Evolutionary conservation across 805 yeast species (phyloP).

Genomic region (Yarrowia sp.): DNA sequence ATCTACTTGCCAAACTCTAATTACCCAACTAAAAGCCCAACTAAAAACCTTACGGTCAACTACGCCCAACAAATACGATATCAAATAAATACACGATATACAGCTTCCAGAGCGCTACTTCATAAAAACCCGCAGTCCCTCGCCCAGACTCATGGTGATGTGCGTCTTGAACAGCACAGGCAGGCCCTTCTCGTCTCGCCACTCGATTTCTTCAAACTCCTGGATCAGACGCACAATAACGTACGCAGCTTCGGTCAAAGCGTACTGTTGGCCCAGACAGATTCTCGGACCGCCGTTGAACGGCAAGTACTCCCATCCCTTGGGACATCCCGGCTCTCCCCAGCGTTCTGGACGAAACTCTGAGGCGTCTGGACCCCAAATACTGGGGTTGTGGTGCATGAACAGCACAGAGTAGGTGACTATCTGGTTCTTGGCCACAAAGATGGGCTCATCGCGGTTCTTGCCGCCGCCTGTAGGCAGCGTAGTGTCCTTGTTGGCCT

Average conservation of each 20-base stretch:
- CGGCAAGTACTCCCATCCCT: slow-evolving; percentile 49
- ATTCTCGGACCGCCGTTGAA: slow-evolving; percentile 58
- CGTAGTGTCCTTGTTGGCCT: slow-evolving; percentile 47
- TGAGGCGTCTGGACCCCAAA: slow-evolving; percentile 48
- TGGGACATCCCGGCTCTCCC: slow-evolving; percentile 33
- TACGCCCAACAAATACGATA: too few relatives aligned
- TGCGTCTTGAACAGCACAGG: slow-evolving; percentile 8
- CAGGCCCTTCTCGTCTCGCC: neutral
- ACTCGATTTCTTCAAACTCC: slow-evolving; percentile 9
- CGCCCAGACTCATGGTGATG: slow-evolving; percentile 14
- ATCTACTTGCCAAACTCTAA: too few relatives aligned
- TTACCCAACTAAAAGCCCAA: too few relatives aligned
- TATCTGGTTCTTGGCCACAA: slow-evolving; percentile 46
- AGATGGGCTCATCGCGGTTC: slow-evolving; percentile 42
- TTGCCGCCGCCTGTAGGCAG: slow-evolving; percentile 55
- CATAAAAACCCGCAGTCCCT: slow-evolving; percentile 1
- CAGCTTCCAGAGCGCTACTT: too few relatives aligned
- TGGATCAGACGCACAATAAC: slow-evolving; percentile 43
- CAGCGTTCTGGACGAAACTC: slow-evolving; percentile 51
- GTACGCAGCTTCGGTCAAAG: slow-evolving; percentile 52
- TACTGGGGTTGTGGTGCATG: slow-evolving; percentile 44
- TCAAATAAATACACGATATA: too few relatives aligned
- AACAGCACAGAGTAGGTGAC: slow-evolving; percentile 44
- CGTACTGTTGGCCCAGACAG: slow-evolving; percentile 56
- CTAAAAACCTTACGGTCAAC: too few relatives aligned